A percentile compares a stretch with the other conserved stretches of the same genome.
Evolutionary conservation across 2,329 filamentous ascomycete genomes (phyloP).

Genomic region (Scorias spongiosa): DNA sequence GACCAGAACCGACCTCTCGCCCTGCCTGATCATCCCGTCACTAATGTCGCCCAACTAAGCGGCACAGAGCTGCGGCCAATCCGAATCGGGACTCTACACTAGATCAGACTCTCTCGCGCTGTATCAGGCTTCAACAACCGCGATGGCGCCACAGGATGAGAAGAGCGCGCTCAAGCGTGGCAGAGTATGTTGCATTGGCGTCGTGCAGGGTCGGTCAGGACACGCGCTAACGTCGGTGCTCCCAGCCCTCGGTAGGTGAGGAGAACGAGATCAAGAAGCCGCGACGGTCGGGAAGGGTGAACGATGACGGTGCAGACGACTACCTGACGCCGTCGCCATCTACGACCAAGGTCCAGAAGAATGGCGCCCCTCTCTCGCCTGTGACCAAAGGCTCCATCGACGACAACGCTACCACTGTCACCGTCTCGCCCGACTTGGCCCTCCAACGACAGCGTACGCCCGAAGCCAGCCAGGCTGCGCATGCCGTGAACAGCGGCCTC

Average conservation of each 20-base stretch:
- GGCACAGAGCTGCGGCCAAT: no score
- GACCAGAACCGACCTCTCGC: no score
- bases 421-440: conserved; percentile 45
- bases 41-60: no score
- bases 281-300: conserved; percentile 58
- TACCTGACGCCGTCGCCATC: not conserved
- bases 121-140: not conserved
- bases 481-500: conserved; percentile 25
- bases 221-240: no score
- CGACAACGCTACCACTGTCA: conserved; percentile 49
- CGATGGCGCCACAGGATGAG: conserved; percentile 31
- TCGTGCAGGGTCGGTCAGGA: not conserved
- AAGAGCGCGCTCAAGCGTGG: conserved; percentile 76
- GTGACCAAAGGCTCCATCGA: conserved; percentile 53
- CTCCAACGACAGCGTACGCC: conserved; percentile 32
- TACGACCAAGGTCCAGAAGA: conserved; percentile 34
- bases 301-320: conserved; percentile 7
- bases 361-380: conserved; percentile 64
- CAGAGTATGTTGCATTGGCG: conserved; percentile 40
- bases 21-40: no score
- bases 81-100: no score
- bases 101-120: no score
- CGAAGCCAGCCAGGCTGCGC: conserved; percentile 17
- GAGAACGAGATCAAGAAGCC: conserved; percentile 64
- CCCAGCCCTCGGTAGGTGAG: conserved; percentile 51